Percentiles rank a stretch among this genome's conserved stretches.
These are phyloP conservation scores for Rhodocollybia butyracea DNA, from an alignment of 768 basidiomycete genomes.

Conservation along the genomic window DNA sequence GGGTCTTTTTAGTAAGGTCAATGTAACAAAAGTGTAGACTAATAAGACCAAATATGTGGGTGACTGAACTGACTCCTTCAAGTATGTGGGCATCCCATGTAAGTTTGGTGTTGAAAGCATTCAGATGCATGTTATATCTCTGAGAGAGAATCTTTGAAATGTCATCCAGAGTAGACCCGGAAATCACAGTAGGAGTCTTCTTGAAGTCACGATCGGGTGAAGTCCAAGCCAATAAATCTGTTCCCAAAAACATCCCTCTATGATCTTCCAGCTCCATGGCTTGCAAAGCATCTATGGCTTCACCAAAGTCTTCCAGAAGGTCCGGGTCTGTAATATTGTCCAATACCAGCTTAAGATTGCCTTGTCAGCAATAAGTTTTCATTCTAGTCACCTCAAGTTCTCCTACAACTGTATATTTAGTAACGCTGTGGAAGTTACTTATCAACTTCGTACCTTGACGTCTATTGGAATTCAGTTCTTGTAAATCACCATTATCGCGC, in stretches of 20 bases:
- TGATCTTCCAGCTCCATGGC: conserved; percentile 14
- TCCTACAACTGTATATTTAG: conserved; percentile 3
- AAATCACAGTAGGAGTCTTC: background rate
- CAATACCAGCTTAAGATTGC: conserved; percentile 14
- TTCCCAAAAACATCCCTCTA: conserved; percentile 7
- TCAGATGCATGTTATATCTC: background rate
- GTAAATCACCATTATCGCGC: conserved; percentile 23
- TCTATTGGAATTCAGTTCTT: conserved; percentile 20
- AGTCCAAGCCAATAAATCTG: background rate
- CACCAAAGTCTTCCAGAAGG: background rate
- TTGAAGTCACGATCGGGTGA: background rate
- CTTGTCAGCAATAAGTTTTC: conserved; percentile 1
- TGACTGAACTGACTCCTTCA: too few relatives aligned
- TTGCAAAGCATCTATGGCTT: conserved; percentile 10
- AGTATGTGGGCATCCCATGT: background rate
- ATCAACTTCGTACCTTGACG: conserved; percentile 12
- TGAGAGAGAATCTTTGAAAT: background rate
- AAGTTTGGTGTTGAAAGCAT: background rate
- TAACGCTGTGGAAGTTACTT: background rate
- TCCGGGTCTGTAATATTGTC: conserved; percentile 10
- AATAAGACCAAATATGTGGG: too few relatives aligned
- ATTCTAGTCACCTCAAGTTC: conserved; percentile 17
- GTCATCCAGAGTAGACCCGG: background rate
- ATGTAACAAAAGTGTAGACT: too few relatives aligned
- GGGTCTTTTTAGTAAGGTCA: too few relatives aligned